Base-by-base conservation (phyloP, 805 yeast genomes). In the Wickerhamiella lipophila region DNA sequence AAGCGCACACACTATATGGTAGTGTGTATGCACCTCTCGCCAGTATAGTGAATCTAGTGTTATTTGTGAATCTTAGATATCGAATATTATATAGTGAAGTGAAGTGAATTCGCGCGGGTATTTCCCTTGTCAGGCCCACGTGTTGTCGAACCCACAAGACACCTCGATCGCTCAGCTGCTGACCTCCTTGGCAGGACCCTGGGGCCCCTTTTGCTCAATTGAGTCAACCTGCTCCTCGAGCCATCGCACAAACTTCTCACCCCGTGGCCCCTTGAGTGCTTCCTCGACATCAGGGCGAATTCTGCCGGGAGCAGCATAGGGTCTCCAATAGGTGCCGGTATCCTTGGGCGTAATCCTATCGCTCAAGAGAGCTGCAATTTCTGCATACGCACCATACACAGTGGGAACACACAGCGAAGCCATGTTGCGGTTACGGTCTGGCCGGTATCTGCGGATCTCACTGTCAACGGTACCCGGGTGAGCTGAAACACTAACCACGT, bases 351-450 rank as follows among this genome's bases (percentile, higher is more conserved):
- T 64, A 15, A 72, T 52, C 6, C 60, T 56, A 2, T 73, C 71
- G 30, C 57, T 51, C 32, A 73, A 58, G 1, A 71, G 67, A 1
- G 68, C 71, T 53, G 60, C 70, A 22, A 72, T 54, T 50, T 69
- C 75, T 8, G 75, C 61, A 50, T 70, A 69, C 1, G 74, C 74
- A 13, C 77, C 78, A 47, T 63, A 64, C 16, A 56, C 52, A 3
- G 67, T 50, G 2, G 61, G 60, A 22, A 46, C 44, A 38, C 52
- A 43, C 9, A 55, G 25, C 8, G 44, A 27, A 12, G 58, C 51
- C 29, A 58, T 45, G 12, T 56, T 47, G 13, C 40, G 23, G 30
- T 51, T 42, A 19, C 58, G 49, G 55, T 53, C 53, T 7, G 47
- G 32, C 34, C 46, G 49, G 40, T 58, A 41, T 49, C 73, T 65